phyloP scores from a whole-genome alignment of 805 yeast species.

The Clavispora fructus region DNA sequence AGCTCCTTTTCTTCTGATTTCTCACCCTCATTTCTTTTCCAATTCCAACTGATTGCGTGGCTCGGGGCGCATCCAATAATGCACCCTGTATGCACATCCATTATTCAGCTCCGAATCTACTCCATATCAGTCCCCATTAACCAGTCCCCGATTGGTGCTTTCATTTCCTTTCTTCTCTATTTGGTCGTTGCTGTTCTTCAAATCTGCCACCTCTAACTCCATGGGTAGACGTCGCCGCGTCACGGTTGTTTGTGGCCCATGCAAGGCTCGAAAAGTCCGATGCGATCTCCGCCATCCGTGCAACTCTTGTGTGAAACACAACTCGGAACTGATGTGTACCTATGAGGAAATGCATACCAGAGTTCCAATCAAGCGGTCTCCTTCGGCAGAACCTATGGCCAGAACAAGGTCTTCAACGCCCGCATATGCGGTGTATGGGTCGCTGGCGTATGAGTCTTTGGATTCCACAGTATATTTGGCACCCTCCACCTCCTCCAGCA shows the following conservation, averaged over 20 bases:
- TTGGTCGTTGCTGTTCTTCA: no score
- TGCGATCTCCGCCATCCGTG: conserved; percentile 14
- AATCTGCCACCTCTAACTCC: no score
- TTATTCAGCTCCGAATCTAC: no score
- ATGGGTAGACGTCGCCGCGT: not conserved
- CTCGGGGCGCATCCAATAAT: no score
- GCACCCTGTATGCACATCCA: no score
- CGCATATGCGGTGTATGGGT: not conserved
- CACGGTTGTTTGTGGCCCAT: conserved; percentile 5
- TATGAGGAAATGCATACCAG: conserved; percentile 2
- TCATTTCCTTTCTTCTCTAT: no score
- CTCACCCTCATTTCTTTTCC: not conserved
- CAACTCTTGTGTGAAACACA: conserved; percentile 11
- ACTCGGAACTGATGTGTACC: conserved; percentile 7
- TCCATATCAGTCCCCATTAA: no score
- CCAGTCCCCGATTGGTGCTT: no score
- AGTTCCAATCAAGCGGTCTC: not conserved
- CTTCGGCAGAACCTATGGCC: not conserved
- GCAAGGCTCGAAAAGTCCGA: conserved; percentile 13
- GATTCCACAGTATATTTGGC: conserved; percentile 5
- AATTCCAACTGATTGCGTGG: no score
- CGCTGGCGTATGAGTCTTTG: not conserved
- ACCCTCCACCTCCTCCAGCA: conserved; percentile 3
- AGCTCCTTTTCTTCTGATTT: no score
- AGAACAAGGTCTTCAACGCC: no score